Base-by-base conservation (phyloP, 768 basidiomycete genomes). In the Mycena rebaudengoi region DNA sequence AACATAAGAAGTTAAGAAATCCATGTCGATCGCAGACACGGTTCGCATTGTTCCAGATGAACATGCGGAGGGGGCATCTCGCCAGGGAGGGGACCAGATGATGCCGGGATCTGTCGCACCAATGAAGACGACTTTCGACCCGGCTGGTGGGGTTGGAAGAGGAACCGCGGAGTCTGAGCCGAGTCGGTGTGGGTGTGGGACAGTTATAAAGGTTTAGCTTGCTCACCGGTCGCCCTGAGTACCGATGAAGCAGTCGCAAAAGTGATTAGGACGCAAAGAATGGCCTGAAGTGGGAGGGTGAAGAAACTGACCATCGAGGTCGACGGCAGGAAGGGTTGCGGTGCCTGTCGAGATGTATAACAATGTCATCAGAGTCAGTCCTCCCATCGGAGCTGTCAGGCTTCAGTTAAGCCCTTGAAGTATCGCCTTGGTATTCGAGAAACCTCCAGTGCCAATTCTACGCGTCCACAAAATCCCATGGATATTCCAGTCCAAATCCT, bases 81-180 rank as follows among this genome's bases (percentile, higher is more conserved):
- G 39, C 53, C 53, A 54, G 12, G 12, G n/a, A 0, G 18, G 1
- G n/a, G 53, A 54, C 53, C 53, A 54, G 40, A 29, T 33, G 28
- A 54, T 54, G n/a, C 53, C 53, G 4, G 53, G 53, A 43, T 54
- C 53, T 30, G 39, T 43, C 28, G 53, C 39, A 41, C 16, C 29
- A 23, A 54, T 40, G 18, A 43, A 23, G 28, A 43, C 29, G 53
- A 32, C 53, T 43, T 43, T 30, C 28, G 53, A 54, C 28, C 39
- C 53, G 2, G 39, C 37, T 16, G 53, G 53, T 29, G 53, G 39
- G 16, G n/a, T 43, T 16, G 53, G 53, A 29, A 43, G 53, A 43
- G 53, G 40, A 54, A 43, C 53, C 11, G 25, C 51, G 12, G 53
- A 43, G 40, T 43, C 40, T 54, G 53, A 54, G 26, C 12, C 53